Conservation (phyloP, 2,329 filamentous ascomycete species). For the Epichloe baconii region DNA sequence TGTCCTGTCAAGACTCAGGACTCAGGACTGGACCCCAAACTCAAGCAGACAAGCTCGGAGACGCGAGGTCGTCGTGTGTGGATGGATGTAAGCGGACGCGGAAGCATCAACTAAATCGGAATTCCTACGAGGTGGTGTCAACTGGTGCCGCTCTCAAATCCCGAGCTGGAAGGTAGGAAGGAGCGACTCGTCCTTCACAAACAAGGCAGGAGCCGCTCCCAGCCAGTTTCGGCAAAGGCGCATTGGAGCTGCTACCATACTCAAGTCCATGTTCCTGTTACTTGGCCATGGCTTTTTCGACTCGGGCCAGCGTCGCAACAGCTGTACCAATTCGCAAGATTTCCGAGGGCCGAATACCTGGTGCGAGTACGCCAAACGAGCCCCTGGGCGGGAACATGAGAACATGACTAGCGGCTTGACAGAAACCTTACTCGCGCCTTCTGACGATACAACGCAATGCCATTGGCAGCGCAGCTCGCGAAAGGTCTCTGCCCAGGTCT, state of each 20-base stretch:
- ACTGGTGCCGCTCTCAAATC: neutral
- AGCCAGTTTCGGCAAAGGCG: neutral
- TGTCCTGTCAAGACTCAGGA: neutral
- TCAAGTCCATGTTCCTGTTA: neutral
- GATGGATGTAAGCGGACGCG: neutral
- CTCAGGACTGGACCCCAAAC: neutral
- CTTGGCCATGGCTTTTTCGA: neutral
- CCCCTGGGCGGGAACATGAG: too few species aligned
- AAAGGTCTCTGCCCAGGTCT: too few species aligned
- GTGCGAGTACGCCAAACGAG: too few species aligned
- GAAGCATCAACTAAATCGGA: too few species aligned
- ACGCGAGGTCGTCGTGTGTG: neutral
- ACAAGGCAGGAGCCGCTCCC: neutral
- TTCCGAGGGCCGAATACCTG: neutral
- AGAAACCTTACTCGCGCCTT: too few species aligned
- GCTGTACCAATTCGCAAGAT: neutral
- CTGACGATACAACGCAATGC: too few species aligned
- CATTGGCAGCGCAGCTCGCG: too few species aligned
- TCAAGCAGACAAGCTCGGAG: neutral
- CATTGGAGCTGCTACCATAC: neutral
- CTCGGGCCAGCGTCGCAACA: neutral
- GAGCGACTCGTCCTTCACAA: neutral
- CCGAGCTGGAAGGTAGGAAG: neutral
- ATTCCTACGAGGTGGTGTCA: too few species aligned
- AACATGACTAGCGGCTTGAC: too few species aligned